A percentile compares a stretch with the other conserved stretches of the same genome.
These are phyloP conservation scores for Scolecobasidium constrictum DNA, from an alignment of 2,329 filamentous ascomycete genomes.

Conservation along the genomic window DNA sequence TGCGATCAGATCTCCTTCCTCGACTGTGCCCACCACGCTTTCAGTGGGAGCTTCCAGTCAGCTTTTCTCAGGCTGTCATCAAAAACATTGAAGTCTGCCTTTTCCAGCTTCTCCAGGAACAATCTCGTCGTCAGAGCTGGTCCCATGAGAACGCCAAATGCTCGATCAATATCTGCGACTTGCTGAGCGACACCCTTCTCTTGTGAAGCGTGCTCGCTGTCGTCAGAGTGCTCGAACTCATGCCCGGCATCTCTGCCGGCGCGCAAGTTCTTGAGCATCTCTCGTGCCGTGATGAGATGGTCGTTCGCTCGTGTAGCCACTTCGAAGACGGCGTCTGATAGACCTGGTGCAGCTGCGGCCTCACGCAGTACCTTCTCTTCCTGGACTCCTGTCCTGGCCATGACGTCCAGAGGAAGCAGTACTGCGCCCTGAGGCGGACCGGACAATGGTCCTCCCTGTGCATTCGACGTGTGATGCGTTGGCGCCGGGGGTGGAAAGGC, in stretches of 20 bases:
- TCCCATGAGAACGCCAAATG: conserved; percentile 64
- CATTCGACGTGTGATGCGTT: conserved; percentile 35
- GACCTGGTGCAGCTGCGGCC: conserved; percentile 65
- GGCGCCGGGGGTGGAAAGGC: conserved; percentile 60
- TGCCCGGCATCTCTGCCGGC: conserved; percentile 67
- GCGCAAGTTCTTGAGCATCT: conserved; percentile 76
- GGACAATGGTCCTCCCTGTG: conserved; percentile 24
- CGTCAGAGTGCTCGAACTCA: conserved; percentile 77
- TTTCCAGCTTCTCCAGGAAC: conserved; percentile 70
- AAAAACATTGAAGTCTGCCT: conserved; percentile 75
- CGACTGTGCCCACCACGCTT: conserved; percentile 51
- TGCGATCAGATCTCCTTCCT: conserved; percentile 30
- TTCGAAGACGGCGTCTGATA: conserved; percentile 82
- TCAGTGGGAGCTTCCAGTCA: conserved; percentile 83
- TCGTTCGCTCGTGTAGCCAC: conserved; percentile 93
- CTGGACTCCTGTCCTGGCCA: conserved; percentile 68
- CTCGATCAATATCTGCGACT: conserved; percentile 47
- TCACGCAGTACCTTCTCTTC: conserved; percentile 84
- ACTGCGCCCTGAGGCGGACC: conserved; percentile 50
- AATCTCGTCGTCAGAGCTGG: conserved; percentile 67
- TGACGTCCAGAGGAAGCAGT: conserved; percentile 76
- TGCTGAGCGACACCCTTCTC: conserved; percentile 23
- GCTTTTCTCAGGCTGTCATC: conserved; percentile 49
- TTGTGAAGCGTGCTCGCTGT: conserved; percentile 41
- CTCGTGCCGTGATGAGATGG: conserved; percentile 83